Conservation (phyloP, 768 basidiomycete species). For the Suillus occidentalis region DNA sequence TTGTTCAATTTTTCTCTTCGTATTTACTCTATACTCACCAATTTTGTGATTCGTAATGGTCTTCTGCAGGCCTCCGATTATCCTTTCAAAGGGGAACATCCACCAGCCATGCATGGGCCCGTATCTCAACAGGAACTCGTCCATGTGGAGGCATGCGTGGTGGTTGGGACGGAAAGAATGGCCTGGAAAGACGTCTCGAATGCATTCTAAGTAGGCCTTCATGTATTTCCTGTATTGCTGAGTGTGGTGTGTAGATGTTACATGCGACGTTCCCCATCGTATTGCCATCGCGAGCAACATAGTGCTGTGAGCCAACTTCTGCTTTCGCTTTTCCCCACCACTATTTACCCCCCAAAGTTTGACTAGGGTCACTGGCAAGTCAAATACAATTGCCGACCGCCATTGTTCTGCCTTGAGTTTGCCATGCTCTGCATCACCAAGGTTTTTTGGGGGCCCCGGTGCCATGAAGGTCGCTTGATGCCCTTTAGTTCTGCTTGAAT, state of each 20-base stretch:
- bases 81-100: conserved; percentile 33
- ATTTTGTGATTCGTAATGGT: conserved; percentile 26
- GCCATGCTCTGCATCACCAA: conserved; percentile 25
- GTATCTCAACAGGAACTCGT: too few relatives aligned
- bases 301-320: conserved; percentile 25
- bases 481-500: conserved; percentile 1
- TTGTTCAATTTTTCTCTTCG: neutral
- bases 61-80: conserved; percentile 27
- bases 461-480: conserved; percentile 22
- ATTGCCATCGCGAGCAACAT: conserved; percentile 33
- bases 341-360: conserved; percentile 24
- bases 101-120: conserved; percentile 29
- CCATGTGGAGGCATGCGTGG: conserved; percentile 5
- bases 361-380: conserved; percentile 17
- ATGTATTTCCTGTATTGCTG: conserved; percentile 25
- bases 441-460: conserved; percentile 12
- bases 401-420: conserved; percentile 38
- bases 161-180: conserved; percentile 28
- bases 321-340: neutral
- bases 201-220: conserved; percentile 22
- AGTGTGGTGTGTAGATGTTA: conserved; percentile 17
- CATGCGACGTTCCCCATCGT: conserved; percentile 19
- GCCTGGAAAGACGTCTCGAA: conserved; percentile 21
- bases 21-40: conserved; percentile 14
- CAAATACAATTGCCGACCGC: conserved; percentile 24